These are phyloP conservation scores for Apostasia shenzhenica DNA, from an alignment of 106 monocot genomes.

Conservation along the genomic window DNA sequence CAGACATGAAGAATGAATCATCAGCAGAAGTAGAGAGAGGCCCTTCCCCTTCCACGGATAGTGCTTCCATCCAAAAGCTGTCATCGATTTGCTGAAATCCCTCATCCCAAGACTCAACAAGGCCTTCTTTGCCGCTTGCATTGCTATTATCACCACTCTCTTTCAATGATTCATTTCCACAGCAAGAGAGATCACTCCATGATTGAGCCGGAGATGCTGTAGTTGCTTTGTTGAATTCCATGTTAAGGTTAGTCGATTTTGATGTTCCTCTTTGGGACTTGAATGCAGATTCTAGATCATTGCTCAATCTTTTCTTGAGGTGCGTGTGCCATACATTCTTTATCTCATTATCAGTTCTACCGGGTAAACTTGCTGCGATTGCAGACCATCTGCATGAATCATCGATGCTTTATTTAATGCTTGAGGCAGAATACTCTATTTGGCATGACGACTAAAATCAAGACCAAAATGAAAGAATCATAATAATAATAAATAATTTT, in stretches of 20 bases:
- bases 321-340: constrained; percentile 84
- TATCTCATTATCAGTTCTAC: constrained; percentile 73
- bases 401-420: too few species aligned
- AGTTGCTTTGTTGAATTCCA: neutral
- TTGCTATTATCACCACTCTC: too few species aligned
- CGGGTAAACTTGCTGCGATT: constrained; percentile 54
- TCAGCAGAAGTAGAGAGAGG: neutral
- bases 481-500: too few species aligned
- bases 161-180: neutral
- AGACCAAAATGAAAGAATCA: too few species aligned
- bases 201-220: neutral
- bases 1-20: neutral
- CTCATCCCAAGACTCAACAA: neutral
- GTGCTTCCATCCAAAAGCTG: constrained; percentile 7
- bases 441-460: too few species aligned
- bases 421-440: too few species aligned
- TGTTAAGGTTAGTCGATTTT: neutral
- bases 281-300: neutral
- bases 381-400: constrained; percentile 41
- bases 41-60: neutral
- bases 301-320: constrained; percentile 35
- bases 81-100: constrained; percentile 3
- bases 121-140: neutral
- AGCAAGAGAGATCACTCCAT: neutral
- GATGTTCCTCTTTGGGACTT: neutral